Base-by-base conservation (phyloP, 2,329 filamentous ascomycete genomes). In the Stagonosporopsis tanaceti region DNA sequence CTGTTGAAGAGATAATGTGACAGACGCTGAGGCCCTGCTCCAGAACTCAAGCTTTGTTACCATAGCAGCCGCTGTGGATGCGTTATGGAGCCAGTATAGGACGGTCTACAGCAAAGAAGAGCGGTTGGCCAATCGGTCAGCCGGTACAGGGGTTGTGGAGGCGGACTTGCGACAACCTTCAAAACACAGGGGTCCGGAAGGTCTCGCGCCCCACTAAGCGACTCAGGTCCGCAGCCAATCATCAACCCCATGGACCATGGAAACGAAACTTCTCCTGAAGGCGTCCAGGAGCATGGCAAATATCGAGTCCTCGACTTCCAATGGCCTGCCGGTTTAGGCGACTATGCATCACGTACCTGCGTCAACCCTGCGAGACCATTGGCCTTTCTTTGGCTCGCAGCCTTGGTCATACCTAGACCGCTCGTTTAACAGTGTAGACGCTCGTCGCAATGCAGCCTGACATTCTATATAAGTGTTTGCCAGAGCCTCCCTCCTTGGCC, bases 381-480 rank as follows among this genome's bases (percentile, higher is more conserved):
- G 37, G 44, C 17, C 57, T 60, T 65, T 66, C 67, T 67, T 71
- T 76, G 73, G 73, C 64, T 72, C 65, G 55, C 61, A 68, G 54
- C 44, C 62, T 60, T 54, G 61, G 63, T 42, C 53, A 47, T 41
- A 64, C 62, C 68, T 67, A 58, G 59, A 50, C 63, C 22, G 45
- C 60, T 39, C 55, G 73, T 76, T 73, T 74, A 70, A 73, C 60
- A 14, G 60, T 47, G 39, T 71, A 67, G 66, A 65, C 71, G 70
- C 69, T 71, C 60, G 61, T 64, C 63, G 53, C 48, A 48, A 57
- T 48, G 38, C 54, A 3, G 32, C 41, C 55, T 46, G 14, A 22
- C 41, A 46, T 50, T 32, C 40, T 63, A 69, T 75, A 75, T 72
- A 76, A 72, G 57, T 30, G 46, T 55, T 38, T 47, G 28, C 47